A percentile compares a stretch with the other conserved stretches of the same genome.
phyloP scores from a whole-genome alignment of 345 rosid genomes.

The Ricinus communis region DNA sequence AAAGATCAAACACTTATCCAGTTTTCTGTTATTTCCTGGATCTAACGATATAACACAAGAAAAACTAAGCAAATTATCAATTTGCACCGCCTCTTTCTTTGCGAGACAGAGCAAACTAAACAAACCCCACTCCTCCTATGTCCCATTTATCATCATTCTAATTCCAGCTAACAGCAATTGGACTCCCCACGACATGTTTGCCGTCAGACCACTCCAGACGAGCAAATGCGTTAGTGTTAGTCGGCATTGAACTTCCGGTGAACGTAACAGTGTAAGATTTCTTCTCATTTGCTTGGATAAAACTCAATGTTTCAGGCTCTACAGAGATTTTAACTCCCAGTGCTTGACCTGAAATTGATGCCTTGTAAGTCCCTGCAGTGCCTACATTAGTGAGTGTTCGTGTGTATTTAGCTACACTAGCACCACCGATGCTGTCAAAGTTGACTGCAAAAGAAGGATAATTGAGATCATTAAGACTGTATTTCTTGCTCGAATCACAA shows the following conservation, averaged over 20 bases:
- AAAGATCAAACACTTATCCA: constrained; percentile 24
- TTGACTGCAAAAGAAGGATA: constrained; percentile 33
- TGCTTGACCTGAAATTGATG: constrained; percentile 36
- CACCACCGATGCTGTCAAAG: constrained; percentile 12
- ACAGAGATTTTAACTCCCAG: constrained; percentile 57
- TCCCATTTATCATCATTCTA: constrained; percentile 9
- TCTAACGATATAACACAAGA: not conserved
- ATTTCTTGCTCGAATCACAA: constrained; percentile 23
- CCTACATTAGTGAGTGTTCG: constrained; percentile 34
- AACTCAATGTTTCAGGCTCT: constrained; percentile 57
- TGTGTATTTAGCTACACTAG: constrained; percentile 45
- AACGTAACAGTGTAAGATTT: constrained; percentile 69
- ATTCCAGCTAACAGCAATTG: constrained; percentile 58
- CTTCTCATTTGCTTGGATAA: constrained; percentile 57
- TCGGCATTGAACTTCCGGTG: constrained; percentile 43
- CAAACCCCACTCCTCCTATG: not conserved
- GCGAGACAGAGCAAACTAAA: constrained; percentile 7
- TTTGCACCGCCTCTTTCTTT: constrained; percentile 1
- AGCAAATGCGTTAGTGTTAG: constrained; percentile 31
- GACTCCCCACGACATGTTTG: constrained; percentile 28
- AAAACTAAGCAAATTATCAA: constrained; percentile 16
- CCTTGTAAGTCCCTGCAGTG: constrained; percentile 42
- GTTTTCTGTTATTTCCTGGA: constrained; percentile 21
- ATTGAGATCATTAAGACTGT: constrained; percentile 24
- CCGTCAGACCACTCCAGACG: constrained; percentile 35